Evolutionary conservation across 1,284 basidiomycete genomes (phyloP).

Genomic region (Mycena sp.): DNA sequence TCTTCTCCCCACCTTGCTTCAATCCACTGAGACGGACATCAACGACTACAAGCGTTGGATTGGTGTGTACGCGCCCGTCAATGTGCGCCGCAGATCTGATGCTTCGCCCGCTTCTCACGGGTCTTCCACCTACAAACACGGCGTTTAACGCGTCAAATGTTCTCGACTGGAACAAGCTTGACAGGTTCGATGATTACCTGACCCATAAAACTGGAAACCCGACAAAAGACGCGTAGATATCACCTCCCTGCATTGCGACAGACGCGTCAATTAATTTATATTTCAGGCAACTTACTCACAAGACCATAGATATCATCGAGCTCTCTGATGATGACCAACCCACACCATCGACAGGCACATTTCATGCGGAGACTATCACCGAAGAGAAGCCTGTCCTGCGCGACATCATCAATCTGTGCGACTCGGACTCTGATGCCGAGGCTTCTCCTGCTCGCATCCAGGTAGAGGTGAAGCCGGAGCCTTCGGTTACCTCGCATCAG

Average conservation of each 20-base stretch:
- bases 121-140: background rate
- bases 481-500: background rate
- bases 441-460: background rate
- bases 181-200: background rate
- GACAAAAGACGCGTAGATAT: background rate
- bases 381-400: background rate
- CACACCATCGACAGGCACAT: too few species aligned
- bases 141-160: background rate
- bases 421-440: background rate
- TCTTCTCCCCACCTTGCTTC: background rate
- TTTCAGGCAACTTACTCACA: too few species aligned
- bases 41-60: conserved; percentile 1
- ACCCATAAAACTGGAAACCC: background rate
- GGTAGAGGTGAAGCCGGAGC: background rate
- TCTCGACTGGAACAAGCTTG: background rate
- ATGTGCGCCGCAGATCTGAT: too few species aligned
- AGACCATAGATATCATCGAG: background rate
- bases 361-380: too few species aligned
- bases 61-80: background rate
- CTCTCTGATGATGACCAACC: background rate
- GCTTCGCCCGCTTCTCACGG: background rate
- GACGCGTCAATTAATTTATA: too few species aligned
- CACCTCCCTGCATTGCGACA: too few species aligned
- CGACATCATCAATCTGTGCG: background rate
- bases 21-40: background rate